A percentile compares a stretch with the other conserved stretches of the same genome.
Evolutionary conservation across 768 basidiomycete species (phyloP).

Genomic region (Lyophyllum semitale): DNA sequence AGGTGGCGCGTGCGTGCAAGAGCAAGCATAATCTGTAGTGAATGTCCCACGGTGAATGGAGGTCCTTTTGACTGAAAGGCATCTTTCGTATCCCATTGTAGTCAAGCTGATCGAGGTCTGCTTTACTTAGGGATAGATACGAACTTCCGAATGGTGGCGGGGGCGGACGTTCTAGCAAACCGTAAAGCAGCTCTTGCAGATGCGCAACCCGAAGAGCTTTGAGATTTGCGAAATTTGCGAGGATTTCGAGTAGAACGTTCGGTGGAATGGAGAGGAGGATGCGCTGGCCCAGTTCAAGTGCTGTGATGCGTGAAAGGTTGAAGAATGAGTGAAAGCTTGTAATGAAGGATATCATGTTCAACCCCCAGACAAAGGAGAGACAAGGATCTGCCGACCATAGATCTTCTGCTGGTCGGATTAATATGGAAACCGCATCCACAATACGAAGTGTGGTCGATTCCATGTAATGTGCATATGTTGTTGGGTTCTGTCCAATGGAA

Average conservation of each 20-base stretch:
- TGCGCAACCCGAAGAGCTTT: conserved; percentile 3
- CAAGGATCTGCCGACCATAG: too few relatives aligned
- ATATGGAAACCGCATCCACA: background rate
- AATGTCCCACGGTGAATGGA: background rate
- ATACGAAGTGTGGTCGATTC: background rate
- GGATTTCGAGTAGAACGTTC: background rate
- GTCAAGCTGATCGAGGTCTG: too few relatives aligned
- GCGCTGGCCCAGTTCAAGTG: conserved; percentile 3
- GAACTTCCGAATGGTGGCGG: background rate
- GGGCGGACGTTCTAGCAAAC: background rate
- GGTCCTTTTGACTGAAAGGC: background rate
- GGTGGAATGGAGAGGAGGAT: background rate
- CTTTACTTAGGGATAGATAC: background rate
- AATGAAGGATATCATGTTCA: background rate
- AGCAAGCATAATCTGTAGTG: background rate
- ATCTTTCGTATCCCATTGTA: background rate
- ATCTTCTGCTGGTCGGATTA: background rate
- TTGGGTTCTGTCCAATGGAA: background rate
- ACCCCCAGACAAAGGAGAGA: too few relatives aligned
- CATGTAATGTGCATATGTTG: too few relatives aligned
- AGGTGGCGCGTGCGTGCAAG: background rate
- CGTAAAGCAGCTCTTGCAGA: background rate
- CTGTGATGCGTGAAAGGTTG: background rate
- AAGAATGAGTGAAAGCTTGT: background rate
- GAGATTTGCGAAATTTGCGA: background rate